These are phyloP conservation scores for Thymus quinquecostatus DNA, from an alignment of 257 asterid genomes.

Conservation along the genomic window DNA sequence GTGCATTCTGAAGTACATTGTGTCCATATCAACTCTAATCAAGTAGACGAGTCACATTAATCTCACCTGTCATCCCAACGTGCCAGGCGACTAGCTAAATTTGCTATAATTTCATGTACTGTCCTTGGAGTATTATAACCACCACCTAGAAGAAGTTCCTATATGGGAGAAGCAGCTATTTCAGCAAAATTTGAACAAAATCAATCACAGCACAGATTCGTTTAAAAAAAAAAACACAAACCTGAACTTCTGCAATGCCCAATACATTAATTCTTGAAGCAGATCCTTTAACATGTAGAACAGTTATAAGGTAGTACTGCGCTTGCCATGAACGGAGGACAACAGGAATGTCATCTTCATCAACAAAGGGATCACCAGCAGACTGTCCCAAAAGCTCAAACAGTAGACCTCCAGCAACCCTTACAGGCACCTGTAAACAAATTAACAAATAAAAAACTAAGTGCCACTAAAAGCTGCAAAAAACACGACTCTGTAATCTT, in stretches of 20 bases:
- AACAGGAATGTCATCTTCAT: slow-evolving; percentile 91
- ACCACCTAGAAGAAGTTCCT: slow-evolving; percentile 90
- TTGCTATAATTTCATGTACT: slow-evolving; percentile 73
- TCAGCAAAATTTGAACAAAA: slow-evolving; percentile 30
- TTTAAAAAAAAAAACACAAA: slow-evolving; percentile 30
- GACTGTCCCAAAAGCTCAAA: slow-evolving; percentile 98
- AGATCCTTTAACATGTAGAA: slow-evolving; percentile 78
- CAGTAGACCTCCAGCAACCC: slow-evolving; percentile 93
- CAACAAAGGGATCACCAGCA: slow-evolving; percentile 83
- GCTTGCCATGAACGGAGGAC: slow-evolving; percentile 97
- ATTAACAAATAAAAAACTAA: slow-evolving; percentile 14
- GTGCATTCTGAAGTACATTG: not conserved
- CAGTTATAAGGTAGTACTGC: slow-evolving; percentile 77
- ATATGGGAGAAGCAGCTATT: slow-evolving; percentile 25
- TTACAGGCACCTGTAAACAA: slow-evolving; percentile 81
- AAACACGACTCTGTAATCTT: not conserved
- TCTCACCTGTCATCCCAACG: slow-evolving; percentile 99
- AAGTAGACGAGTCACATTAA: slow-evolving; percentile 19
- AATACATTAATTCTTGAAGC: slow-evolving; percentile 75
- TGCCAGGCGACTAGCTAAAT: slow-evolving; percentile 82
- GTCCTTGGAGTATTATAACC: slow-evolving; percentile 82
- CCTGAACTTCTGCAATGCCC: slow-evolving; percentile 97
- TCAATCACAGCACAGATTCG: slow-evolving; percentile 20
- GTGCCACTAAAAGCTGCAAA: slow-evolving; percentile 8
- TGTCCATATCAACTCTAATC: slow-evolving; percentile 18